Evolutionary conservation across 2,329 filamentous ascomycete species (phyloP), one percentile per base, ranked within the genome.

Genomic region (Pyrenophora tritici-repentis): DNA sequence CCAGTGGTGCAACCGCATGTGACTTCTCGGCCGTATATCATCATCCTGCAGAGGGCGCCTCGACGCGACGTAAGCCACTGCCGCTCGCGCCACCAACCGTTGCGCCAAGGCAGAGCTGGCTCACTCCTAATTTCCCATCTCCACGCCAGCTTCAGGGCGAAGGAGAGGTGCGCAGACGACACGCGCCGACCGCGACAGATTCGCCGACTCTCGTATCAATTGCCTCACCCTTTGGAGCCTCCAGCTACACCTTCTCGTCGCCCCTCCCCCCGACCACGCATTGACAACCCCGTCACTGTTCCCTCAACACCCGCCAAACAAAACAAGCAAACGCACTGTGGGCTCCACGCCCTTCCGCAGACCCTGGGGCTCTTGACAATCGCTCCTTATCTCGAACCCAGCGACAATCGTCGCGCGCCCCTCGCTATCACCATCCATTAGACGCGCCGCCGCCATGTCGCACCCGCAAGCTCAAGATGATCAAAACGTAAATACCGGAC

Each of bases 71-170:
- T 53, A 61, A 65, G 65, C 63, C 65, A 63, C 62, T 56, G 61
- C 58, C 55, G 54, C 60, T 63, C 56, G 58, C 55, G 63, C 50
- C 61, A 56, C 57, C 60, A 63, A 43, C 61, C 52, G 55, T 53
- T 51, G 61, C 64, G 70, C 70, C 69, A 73, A 73, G 70, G 57
- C 13, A 24, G 53, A 56, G 59, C 57, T 53, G 65, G 61, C 55
- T 68, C 60, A 66, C 56, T 56, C 52, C 61, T 62, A 65, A 72
- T 72, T 69, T 72, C 68, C 67, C 67, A 50, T 43, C 50, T 59
- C 61, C 63, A 65, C 61, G 45, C 49, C 43, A 51, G 38, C 47
- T 52, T 48, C 53, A 43, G 60, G 60, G 51, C 55, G 59, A 52
- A 65, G 63, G 66, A 56, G 62, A 58, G 57, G 49, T 51, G 46